A percentile compares a stretch with the other conserved stretches of the same genome.
Evolutionary conservation across 2,329 filamentous ascomycete species (phyloP).

Genomic region (Claviceps sp.): DNA sequence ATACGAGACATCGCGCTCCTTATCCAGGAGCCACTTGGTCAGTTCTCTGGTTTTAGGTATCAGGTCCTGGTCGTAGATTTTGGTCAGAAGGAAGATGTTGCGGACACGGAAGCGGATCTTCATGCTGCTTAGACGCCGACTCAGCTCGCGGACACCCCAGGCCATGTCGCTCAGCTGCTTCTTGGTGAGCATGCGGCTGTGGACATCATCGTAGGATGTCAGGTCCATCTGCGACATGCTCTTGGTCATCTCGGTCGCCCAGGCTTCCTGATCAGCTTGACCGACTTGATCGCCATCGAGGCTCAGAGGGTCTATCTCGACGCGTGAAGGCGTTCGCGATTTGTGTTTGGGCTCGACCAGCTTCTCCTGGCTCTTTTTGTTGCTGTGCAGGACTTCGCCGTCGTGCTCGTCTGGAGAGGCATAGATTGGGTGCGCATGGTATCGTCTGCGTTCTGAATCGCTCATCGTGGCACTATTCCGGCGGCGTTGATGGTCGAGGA

Average conservation of each 20-base stretch:
- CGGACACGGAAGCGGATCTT: conserved; percentile 69
- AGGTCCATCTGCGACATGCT: conserved; percentile 28
- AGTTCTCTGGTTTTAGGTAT: conserved; percentile 67
- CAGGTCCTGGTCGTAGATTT: conserved; percentile 74
- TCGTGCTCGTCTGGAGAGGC: conserved; percentile 9
- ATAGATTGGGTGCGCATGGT: conserved; percentile 17
- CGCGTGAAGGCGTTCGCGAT: conserved; percentile 12
- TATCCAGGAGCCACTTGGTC: conserved; percentile 65
- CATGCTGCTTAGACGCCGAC: conserved; percentile 72
- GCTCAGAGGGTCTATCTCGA: conserved; percentile 25
- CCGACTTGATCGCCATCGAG: conserved; percentile 31
- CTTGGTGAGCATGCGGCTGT: conserved; percentile 76
- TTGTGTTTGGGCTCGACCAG: conserved; percentile 12
- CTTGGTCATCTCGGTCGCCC: conserved; percentile 35
- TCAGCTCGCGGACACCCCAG: conserved; percentile 83
- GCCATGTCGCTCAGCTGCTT: conserved; percentile 95
- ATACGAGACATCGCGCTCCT: conserved; percentile 53
- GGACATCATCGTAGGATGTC: conserved; percentile 23
- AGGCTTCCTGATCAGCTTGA: conserved; percentile 43
- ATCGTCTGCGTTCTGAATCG: conserved; percentile 15
- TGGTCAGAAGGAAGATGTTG: conserved; percentile 79
- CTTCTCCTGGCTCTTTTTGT: conserved; percentile 9
- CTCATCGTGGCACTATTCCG: conserved; percentile 14
- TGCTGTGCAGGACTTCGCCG: conserved; percentile 7
- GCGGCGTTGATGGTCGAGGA: conserved; percentile 43